A percentile compares a stretch with the other conserved stretches of the same genome.
Conservation (phyloP, 352 stramenopile genomes). For the Halophytophthora polymorphica region DNA sequence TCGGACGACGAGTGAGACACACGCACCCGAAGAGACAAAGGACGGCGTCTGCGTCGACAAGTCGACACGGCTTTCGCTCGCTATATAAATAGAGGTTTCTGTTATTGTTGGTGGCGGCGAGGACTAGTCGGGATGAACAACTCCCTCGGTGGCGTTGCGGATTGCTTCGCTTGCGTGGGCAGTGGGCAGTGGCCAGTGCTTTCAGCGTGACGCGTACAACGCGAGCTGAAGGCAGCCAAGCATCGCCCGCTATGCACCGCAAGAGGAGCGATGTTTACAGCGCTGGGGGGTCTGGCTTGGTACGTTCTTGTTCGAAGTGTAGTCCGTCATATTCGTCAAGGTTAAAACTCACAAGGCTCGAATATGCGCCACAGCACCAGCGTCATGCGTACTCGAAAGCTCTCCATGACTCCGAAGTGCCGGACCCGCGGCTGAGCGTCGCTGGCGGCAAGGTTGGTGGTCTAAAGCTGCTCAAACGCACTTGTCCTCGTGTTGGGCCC, state of each 20-base stretch:
- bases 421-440: constrained; percentile 10
- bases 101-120: constrained; percentile 8
- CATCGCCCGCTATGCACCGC: constrained; percentile 19
- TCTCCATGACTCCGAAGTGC: constrained; percentile 6
- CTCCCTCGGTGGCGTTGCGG: too few species aligned
- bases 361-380: constrained; percentile 7
- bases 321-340: neutral
- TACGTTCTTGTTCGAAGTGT: constrained; percentile 3
- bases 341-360: neutral
- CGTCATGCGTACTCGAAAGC: constrained; percentile 4
- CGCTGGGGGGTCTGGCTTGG: constrained; percentile 10
- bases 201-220: too few species aligned
- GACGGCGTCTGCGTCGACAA: neutral
- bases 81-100: constrained; percentile 31
- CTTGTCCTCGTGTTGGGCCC: neutral
- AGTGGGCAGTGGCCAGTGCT: too few species aligned
- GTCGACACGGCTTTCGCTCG: constrained; percentile 18
- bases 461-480: neutral
- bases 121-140: too few species aligned
- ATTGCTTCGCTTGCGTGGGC: too few species aligned
- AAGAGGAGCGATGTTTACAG: constrained; percentile 20
- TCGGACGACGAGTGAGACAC: constrained; percentile 37
- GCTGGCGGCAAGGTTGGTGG: constrained; percentile 17
- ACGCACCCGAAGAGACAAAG: neutral
- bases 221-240: neutral